Evolutionary conservation across 1,139 yeast species (phyloP).

Genomic region (Debaryomyces coudertii): DNA sequence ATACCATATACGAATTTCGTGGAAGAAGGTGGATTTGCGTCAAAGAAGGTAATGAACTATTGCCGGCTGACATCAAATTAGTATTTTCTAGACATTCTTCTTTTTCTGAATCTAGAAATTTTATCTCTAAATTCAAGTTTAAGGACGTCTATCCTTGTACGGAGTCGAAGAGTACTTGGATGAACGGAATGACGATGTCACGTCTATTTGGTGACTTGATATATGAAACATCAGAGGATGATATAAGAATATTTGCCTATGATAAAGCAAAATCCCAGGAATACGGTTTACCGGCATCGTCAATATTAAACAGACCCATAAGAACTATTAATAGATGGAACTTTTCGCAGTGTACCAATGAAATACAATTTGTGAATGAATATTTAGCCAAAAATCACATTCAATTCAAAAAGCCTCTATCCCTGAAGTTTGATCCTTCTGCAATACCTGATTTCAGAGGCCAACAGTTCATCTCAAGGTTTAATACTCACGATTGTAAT

Average conservation of each 20-base stretch:
- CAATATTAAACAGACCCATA: constrained; percentile 23
- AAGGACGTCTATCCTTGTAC: constrained; percentile 51
- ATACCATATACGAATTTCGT: constrained; percentile 25
- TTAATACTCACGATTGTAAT: not conserved
- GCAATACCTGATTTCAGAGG: not conserved
- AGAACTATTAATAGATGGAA: constrained; percentile 39
- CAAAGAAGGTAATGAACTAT: constrained; percentile 28
- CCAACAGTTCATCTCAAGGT: constrained; percentile 4
- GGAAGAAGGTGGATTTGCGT: constrained; percentile 35
- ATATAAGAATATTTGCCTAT: constrained; percentile 25
- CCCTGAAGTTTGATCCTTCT: not conserved
- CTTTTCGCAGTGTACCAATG: constrained; percentile 34
- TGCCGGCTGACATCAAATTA: constrained; percentile 44
- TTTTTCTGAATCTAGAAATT: constrained; percentile 44
- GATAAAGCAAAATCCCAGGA: constrained; percentile 29
- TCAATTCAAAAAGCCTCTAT: not conserved
- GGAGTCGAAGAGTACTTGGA: constrained; percentile 39
- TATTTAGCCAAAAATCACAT: not conserved
- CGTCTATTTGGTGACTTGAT: constrained; percentile 50
- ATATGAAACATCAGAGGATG: constrained; percentile 6
- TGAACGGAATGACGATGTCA: constrained; percentile 44
- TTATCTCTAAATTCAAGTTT: constrained; percentile 44
- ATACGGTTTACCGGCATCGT: constrained; percentile 26
- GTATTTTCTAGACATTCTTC: constrained; percentile 62
- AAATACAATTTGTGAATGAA: constrained; percentile 23